phyloP scores from a whole-genome alignment of 352 stramenopile genomes.

The Albugo laibachii region DNA sequence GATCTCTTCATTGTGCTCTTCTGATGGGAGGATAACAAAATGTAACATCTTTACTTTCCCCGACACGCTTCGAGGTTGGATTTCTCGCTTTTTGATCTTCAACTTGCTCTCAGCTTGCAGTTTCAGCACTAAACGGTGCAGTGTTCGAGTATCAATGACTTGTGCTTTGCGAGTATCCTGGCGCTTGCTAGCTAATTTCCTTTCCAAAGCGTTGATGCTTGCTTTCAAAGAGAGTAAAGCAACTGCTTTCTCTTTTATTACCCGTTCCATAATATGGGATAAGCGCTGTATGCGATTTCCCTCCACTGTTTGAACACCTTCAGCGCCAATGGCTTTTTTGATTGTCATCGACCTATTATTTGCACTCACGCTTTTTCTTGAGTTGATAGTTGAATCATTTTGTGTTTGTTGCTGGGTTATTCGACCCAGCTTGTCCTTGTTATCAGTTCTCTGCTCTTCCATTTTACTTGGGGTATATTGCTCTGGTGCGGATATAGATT shows the following conservation, averaged over 20 bases:
- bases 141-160: constrained; percentile 1
- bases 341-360: neutral
- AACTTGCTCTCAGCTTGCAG: constrained; percentile 28
- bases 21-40: constrained; percentile 40
- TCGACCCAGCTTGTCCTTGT: neutral
- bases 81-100: constrained; percentile 32
- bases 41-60: constrained; percentile 56
- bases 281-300: constrained; percentile 27
- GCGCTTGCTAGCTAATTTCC: neutral
- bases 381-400: neutral
- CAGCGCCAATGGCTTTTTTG: neutral
- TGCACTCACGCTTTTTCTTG: neutral
- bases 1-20: constrained; percentile 43
- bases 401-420: neutral
- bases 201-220: constrained; percentile 62
- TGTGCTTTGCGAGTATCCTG: neutral
- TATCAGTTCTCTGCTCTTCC: no score
- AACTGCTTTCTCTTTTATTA: constrained; percentile 52
- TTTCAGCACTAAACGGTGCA: constrained; percentile 26
- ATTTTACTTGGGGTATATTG: no score
- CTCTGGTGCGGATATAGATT: neutral
- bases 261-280: constrained; percentile 35
- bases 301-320: neutral
- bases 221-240: constrained; percentile 48
- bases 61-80: constrained; percentile 55